Evolutionary conservation across 306 rosid species (phyloP).

Genomic region (Quercus cerris): DNA sequence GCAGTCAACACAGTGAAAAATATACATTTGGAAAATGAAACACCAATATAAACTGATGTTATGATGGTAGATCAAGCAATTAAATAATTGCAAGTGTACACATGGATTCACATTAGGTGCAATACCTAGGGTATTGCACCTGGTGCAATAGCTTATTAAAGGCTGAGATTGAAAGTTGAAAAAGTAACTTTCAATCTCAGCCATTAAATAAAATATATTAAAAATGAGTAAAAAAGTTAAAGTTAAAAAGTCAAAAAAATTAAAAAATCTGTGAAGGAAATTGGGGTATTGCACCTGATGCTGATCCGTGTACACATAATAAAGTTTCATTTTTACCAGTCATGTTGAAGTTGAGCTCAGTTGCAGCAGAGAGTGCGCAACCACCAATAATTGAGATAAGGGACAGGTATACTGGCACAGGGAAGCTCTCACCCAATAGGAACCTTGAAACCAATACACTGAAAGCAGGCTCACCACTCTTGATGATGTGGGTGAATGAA

Average conservation of each 20-base stretch:
- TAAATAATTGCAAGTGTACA: neutral
- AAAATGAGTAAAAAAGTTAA: no score
- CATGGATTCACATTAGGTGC: no score
- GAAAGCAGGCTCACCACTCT: constrained; percentile 99
- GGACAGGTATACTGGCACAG: constrained; percentile 72
- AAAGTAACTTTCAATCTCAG: no score
- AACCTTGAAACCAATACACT: constrained; percentile 90
- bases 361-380: constrained; percentile 92
- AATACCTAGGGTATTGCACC: no score
- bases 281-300: no score
- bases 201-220: no score
- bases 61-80: neutral
- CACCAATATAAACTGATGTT: neutral
- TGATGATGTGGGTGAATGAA: constrained; percentile 95
- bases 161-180: no score
- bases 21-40: neutral
- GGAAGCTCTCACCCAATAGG: constrained; percentile 89
- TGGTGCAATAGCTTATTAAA: no score
- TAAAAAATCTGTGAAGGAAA: no score
- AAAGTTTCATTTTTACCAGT: constrained; percentile 46
- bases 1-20: neutral
- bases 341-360: constrained; percentile 99
- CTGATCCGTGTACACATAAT: no score
- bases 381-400: constrained; percentile 94
- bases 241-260: no score